Base-by-base conservation (phyloP, 306 rosid species). In the Fragaria iinumae region DNA sequence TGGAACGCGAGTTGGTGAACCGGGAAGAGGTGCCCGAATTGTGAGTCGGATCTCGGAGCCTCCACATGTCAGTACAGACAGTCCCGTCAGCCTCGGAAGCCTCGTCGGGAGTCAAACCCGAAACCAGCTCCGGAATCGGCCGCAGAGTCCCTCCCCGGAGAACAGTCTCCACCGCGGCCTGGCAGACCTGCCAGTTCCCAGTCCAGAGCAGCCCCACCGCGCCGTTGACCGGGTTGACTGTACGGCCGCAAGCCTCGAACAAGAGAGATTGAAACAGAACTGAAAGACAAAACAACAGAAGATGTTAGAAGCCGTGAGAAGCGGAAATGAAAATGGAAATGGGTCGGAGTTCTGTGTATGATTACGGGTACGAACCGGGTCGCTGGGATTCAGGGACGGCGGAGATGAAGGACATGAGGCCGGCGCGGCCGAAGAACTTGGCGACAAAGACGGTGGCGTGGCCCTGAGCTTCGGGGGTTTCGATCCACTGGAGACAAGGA, bases 391-490 rank as follows among this genome's bases (percentile, higher is more conserved):
- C 80, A 1, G 97, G 97, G 5, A 95, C 97, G 87, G 95, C 95
- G 76, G 97, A 90, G 81, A 95, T 95, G 90, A 95, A 95, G 72
- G 98, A 89, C 92, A 95, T 92, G 63, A 95, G 98, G 67, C 97
- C 98, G 13, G 98, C 98, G 25, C 98, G 98, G 85, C 98, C 98
- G 34, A 95, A 95, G 88, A 95, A 95, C 89, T 95, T 95, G 80
- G 98, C 98, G 1, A 95, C 97, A 59, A 95, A 95, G 71, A 92
- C 92, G 14, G 98, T 95, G 62, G 98, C 98, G 77, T 95, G 89
- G 27, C 97, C 98, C 84, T 95, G 98, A 16, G 98, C 87, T 76
- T 95, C 97, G 27, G 97, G 87, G 56, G 85, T 87, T 0, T 92
- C 97, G 71, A 95, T 95, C 97, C 96, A 92, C 78, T 92, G 98